Conservation (phyloP, 768 basidiomycete species). For the Leucocoprinus sp. region DNA sequence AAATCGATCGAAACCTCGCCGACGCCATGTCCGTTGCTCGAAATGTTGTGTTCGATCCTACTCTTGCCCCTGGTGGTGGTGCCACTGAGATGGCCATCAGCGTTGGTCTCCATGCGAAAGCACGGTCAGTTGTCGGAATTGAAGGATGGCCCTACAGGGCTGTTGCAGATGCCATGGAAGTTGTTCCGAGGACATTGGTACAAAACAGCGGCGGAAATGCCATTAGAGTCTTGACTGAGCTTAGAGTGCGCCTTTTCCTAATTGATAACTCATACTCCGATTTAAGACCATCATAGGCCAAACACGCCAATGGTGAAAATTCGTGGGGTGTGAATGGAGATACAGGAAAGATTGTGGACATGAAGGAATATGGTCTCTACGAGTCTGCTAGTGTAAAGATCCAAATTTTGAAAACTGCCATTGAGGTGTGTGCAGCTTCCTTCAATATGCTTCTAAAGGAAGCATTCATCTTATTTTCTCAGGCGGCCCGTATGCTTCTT, state of each 20-base stretch:
- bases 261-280: neutral
- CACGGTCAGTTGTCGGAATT: conserved; percentile 74
- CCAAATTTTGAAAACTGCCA: conserved; percentile 94
- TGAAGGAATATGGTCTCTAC: conserved; percentile 89
- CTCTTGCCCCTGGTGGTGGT: conserved; percentile 90
- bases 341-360: conserved; percentile 91
- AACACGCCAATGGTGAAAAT: conserved; percentile 85
- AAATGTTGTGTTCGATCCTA: conserved; percentile 94
- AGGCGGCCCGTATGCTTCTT: conserved; percentile 86
- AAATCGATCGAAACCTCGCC: conserved; percentile 94
- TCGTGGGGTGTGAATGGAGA: conserved; percentile 96
- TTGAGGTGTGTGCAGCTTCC: conserved; percentile 53
- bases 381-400: conserved; percentile 98
- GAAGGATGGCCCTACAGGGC: conserved; percentile 89
- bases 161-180: conserved; percentile 94
- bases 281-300: conserved; percentile 51
- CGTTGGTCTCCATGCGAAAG: conserved; percentile 76
- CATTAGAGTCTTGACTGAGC: conserved; percentile 86
- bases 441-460: neutral
- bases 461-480: neutral
- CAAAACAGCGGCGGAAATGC: conserved; percentile 96
- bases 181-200: conserved; percentile 89
- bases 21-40: conserved; percentile 97
- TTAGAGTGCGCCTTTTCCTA: conserved; percentile 55
- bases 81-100: conserved; percentile 98